Evolutionary conservation across 805 yeast species (phyloP).

Genomic region (Priceomyces medius): DNA sequence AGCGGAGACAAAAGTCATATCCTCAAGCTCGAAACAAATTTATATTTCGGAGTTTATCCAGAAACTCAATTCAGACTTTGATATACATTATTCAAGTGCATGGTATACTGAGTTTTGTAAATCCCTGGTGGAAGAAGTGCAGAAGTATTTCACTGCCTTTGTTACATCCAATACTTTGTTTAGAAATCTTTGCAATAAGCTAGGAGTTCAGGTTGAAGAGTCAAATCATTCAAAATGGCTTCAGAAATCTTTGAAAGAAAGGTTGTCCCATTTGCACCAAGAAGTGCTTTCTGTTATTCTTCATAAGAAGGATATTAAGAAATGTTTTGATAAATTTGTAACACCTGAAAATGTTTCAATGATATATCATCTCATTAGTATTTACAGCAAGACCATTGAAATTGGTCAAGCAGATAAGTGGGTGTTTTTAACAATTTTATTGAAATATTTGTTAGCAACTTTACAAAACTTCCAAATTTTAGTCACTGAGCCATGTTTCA

Average conservation of each 20-base stretch:
- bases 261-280: slow-evolving; percentile 23
- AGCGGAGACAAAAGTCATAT: slow-evolving; percentile 9
- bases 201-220: slow-evolving; percentile 28
- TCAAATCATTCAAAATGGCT: slow-evolving; percentile 24
- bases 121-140: slow-evolving; percentile 22
- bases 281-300: slow-evolving; percentile 23
- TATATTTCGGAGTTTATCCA: slow-evolving; percentile 21
- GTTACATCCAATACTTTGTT: slow-evolving; percentile 13
- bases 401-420: slow-evolving; percentile 25
- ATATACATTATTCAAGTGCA: slow-evolving; percentile 19
- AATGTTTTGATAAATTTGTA: slow-evolving; percentile 24
- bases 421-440: slow-evolving; percentile 24
- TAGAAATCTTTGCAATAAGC: slow-evolving; percentile 20
- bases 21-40: slow-evolving; percentile 11
- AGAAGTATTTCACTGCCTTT: slow-evolving; percentile 14
- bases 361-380: slow-evolving; percentile 28
- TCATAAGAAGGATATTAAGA: slow-evolving; percentile 16
- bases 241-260: slow-evolving; percentile 19
- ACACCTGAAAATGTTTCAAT: slow-evolving; percentile 17
- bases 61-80: slow-evolving; percentile 26
- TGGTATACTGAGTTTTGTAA: slow-evolving; percentile 32
- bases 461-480: slow-evolving; percentile 19
- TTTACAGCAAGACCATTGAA: slow-evolving; percentile 24
- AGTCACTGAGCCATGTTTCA: slow-evolving; percentile 19
- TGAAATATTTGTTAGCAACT: slow-evolving; percentile 18